A percentile compares a stretch with the other conserved stretches of the same genome.
Evolutionary conservation across 108 stramenopile species (phyloP).

Genomic region (Conticribra weissflogii): DNA sequence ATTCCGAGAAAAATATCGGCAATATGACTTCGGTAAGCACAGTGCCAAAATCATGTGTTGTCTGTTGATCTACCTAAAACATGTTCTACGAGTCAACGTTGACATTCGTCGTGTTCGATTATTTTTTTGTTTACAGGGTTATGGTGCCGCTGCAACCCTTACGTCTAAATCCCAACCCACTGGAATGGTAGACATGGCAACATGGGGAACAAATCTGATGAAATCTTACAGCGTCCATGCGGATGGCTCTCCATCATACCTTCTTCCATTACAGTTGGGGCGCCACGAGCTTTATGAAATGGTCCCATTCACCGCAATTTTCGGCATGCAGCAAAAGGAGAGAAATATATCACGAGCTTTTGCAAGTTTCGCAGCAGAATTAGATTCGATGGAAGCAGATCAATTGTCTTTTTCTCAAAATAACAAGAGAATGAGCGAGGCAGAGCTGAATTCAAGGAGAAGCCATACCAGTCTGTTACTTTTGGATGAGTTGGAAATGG

Average conservation of each 20-base stretch:
- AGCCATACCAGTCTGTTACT: conserved; percentile 38
- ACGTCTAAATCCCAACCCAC: conserved; percentile 19
- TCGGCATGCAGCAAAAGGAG: conserved; percentile 75
- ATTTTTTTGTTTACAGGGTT: neutral
- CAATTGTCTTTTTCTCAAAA: conserved; percentile 11
- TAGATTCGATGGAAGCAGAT: conserved; percentile 50
- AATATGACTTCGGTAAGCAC: too few species aligned
- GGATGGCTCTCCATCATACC: conserved; percentile 54
- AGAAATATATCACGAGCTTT: conserved; percentile 59
- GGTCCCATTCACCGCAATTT: conserved; percentile 77
- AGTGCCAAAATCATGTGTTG: too few species aligned
- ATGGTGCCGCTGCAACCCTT: neutral
- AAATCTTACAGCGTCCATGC: conserved; percentile 70
- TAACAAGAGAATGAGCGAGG: conserved; percentile 19
- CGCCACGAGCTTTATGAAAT: conserved; percentile 80
- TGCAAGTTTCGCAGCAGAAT: conserved; percentile 70
- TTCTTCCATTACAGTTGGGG: conserved; percentile 79
- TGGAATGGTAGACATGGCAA: conserved; percentile 19
- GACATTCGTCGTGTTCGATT: too few species aligned
- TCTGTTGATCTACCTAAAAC: too few species aligned
- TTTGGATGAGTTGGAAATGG: conserved; percentile 35
- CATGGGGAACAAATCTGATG: conserved; percentile 48
- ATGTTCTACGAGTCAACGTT: too few species aligned
- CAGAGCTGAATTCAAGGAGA: conserved; percentile 34
- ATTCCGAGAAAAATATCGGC: too few species aligned